Evolutionary conservation across 768 basidiomycete species (phyloP), one percentile per base, ranked within the genome.

Genomic region (Boletus insuetus): DNA sequence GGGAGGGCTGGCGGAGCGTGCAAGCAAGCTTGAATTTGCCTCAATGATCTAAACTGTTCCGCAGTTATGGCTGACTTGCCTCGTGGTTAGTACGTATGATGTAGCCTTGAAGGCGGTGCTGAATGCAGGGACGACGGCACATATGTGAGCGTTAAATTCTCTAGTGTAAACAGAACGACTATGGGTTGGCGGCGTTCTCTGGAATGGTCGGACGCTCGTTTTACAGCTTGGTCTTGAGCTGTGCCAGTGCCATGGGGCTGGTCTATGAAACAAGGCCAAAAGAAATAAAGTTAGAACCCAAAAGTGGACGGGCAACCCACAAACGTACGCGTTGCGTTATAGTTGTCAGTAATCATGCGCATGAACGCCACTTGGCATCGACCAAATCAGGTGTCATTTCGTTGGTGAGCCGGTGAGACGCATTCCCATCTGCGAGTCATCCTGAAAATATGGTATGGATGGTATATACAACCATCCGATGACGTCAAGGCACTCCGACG

Each of bases 341-440:
- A 75, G 53, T 65, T 68, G 47, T 72, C 70, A 7, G 69, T 64
- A 8, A 64, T 26, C 66, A 48, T 67, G 73, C 1, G 66, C 55
- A 40, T 68, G 64, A 9, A 73, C 59, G 39, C 51, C 67, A 46
- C 63, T 63, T 31, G 87, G 85, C 83, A 59, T 97, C 91, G 3
- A 97, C 91, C 92, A 96, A 91, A 46, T 83, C 81, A 0, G 88
- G 89, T 0, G 83, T 82, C 54, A 97, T 74, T 41, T 97, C 90
- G 48, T 80, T 80, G 34, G 97, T 70, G 0, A 82, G 88, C 7
- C 94, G 34, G 97, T 70, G 0, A 82, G 88, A 6, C 95, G 86
- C 81, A 97, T 81, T 72, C 94, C 93, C 94, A 98, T 96, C 76
- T 93, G 88, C 63, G 98, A 89, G n/a, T n/a, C n/a, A n/a, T n/a